Evolutionary conservation across 345 rosid genomes (phyloP).

Genomic region (Adansonia digitata): DNA sequence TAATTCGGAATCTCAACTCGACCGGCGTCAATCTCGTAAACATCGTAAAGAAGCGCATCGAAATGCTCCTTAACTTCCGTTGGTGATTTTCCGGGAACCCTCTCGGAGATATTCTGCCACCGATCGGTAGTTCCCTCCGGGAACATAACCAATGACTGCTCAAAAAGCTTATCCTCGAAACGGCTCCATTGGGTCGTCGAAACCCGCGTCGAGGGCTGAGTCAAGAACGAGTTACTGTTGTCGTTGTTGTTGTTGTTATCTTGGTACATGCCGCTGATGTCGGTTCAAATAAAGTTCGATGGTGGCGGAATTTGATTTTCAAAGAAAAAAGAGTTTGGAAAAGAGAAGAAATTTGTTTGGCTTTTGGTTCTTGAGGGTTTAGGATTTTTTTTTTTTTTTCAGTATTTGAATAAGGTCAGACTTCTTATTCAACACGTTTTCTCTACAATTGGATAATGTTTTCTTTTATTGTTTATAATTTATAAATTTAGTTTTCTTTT

Average conservation of each 20-base stretch:
- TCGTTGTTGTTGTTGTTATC: neutral
- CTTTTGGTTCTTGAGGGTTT: neutral
- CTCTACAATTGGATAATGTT: neutral
- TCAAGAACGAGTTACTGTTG: neutral
- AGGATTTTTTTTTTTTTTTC: neutral
- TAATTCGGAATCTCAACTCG: slow-evolving; percentile 59
- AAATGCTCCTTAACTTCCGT: slow-evolving; percentile 54
- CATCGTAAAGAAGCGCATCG: slow-evolving; percentile 50
- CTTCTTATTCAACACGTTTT: neutral
- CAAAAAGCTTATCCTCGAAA: slow-evolving; percentile 65
- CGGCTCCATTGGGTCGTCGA: slow-evolving; percentile 48
- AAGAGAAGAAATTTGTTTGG: neutral
- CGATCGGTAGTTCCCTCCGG: slow-evolving; percentile 56
- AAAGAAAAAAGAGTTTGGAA: too few relatives aligned
- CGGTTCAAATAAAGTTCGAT: neutral
- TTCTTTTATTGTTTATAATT: neutral
- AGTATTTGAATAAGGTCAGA: neutral
- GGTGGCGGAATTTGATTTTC: neutral
- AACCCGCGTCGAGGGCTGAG: neutral
- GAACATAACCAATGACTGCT: slow-evolving; percentile 46
- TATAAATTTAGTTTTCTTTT: neutral
- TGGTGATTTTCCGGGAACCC: slow-evolving; percentile 43
- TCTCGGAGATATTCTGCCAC: slow-evolving; percentile 57
- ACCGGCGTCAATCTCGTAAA: slow-evolving; percentile 64
- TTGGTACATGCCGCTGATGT: neutral